A percentile compares a stretch with the other conserved stretches of the same genome.
These are phyloP conservation scores for Pelargonium citronellum DNA, from an alignment of 441 rosid species.

Conservation along the genomic window DNA sequence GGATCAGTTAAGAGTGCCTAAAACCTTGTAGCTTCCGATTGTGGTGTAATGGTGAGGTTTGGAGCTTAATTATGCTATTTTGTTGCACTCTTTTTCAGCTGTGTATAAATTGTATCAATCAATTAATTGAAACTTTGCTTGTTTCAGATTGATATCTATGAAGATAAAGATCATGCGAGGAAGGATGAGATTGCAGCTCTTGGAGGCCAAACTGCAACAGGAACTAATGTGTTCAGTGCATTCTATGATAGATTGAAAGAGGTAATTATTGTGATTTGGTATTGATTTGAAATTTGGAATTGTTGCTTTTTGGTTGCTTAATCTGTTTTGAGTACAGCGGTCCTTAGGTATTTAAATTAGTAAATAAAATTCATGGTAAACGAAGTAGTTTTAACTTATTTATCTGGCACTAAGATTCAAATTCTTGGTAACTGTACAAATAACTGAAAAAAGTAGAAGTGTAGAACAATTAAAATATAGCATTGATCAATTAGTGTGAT, in stretches of 20 bases:
- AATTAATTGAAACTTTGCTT: constrained; percentile 13
- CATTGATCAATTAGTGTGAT: background rate
- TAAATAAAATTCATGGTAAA: too few relatives aligned
- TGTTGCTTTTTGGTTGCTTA: background rate
- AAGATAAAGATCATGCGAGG: constrained; percentile 78
- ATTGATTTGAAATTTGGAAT: background rate
- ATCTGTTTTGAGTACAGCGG: background rate
- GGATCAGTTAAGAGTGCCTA: background rate
- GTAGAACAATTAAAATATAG: background rate
- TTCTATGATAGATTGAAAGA: constrained; percentile 91
- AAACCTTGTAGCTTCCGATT: background rate
- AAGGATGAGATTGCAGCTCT: constrained; percentile 93
- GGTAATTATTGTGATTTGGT: constrained; percentile 31
- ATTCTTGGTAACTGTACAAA: too few relatives aligned
- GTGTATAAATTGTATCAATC: background rate
- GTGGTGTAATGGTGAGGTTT: background rate
- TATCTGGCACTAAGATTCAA: too few relatives aligned
- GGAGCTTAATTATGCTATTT: background rate
- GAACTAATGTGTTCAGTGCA: constrained; percentile 71
- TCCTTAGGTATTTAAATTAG: too few relatives aligned
- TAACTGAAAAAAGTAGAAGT: too few relatives aligned
- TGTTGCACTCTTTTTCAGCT: background rate
- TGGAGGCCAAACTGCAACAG: constrained; percentile 75
- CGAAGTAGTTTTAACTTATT: too few relatives aligned
- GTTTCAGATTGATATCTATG: constrained; percentile 70